Evolutionary conservation across 225 moss, liverwort and hornwort species (phyloP), one percentile per base, ranked within the genome.

Genomic region (Pseudisothecium myosuroides): DNA sequence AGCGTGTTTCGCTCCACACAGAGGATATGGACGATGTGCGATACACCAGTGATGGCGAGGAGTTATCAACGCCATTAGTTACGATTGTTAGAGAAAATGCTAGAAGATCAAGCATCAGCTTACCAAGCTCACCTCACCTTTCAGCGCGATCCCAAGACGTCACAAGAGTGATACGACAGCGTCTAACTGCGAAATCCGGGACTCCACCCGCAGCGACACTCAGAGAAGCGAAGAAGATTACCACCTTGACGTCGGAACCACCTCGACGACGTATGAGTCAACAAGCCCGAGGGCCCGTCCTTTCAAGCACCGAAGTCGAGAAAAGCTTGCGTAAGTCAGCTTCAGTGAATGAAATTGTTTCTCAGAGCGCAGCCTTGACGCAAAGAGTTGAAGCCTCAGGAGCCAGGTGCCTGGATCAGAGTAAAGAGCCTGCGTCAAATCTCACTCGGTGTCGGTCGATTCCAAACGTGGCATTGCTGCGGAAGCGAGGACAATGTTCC

Each of bases 381-480:
- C 78, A 90, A 69, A 91, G 89, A 85, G 86, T 90, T 83, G 94
- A 92, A 73, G 66, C 87, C 61, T 84, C 88, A 27, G 72, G 72
- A 88, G 68, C 87, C 74, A 84, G 80, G 59, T 68, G 80, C 62
- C 37, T 72, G 31, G 91, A 93, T 83, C 92, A 94, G 28, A 89
- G 83, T 47, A 87, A 88, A 64, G 94, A 91, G 69, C 66, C 81
- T 72, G 80, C 83, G 67, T 78, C 81, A 21, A 85, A 92, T 81
- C 84, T 90, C 61, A 74, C 91, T n/a, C 89, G 92, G 82, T 81
- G 82, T 83, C 92, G 94, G 84, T 93, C 94, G 60, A 90, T 95
- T 28, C 94, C 95, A 65, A 95, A 94, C 75, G 92, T 92, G 75
- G 91, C 92, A 89, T 56, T 85, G 88, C 79, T 89, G 84, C 79